These are phyloP conservation scores for Silene noctiflora DNA, from an alignment of 179 eudicot species.

Conservation along the genomic window DNA sequence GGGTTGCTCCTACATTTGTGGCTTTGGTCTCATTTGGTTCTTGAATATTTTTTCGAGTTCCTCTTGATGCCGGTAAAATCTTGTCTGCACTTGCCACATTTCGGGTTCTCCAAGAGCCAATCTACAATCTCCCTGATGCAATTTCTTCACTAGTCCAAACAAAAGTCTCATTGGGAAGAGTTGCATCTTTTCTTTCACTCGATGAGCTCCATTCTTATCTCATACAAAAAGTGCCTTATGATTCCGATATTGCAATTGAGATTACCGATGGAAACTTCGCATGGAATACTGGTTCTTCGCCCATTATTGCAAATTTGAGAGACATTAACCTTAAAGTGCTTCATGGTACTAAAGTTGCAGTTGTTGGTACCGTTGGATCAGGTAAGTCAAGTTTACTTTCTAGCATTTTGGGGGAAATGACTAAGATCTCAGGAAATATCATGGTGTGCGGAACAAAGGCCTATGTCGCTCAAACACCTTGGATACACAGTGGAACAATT, in stretches of 20 bases:
- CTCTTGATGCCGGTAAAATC: conserved; percentile 19
- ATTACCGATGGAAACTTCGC: conserved; percentile 15
- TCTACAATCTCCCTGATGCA: conserved; percentile 6
- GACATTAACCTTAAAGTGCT: no score
- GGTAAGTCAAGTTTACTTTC: no score
- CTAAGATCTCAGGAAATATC: no score
- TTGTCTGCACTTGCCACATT: conserved; percentile 25
- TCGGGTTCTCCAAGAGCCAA: conserved; percentile 13
- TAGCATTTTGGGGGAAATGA: no score
- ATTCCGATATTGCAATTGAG: conserved; percentile 13
- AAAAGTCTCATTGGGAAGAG: conserved; percentile 17
- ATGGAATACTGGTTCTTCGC: background rate
- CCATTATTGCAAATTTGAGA: no score
- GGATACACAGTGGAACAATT: no score
- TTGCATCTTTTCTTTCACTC: conserved; percentile 12
- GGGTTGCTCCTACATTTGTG: conserved; percentile 19
- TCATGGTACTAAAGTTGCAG: no score
- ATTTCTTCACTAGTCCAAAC: conserved; percentile 1
- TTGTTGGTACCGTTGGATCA: no score
- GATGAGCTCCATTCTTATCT: conserved; percentile 15
- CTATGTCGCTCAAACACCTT: no score
- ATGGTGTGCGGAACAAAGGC: no score
- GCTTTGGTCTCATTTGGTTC: conserved; percentile 26
- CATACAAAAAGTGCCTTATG: conserved; percentile 3
- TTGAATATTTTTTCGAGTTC: conserved; percentile 19